Evolutionary conservation across 306 rosid genomes (phyloP), one percentile per base, ranked within the genome.

Genomic region (Vicia sativa): DNA sequence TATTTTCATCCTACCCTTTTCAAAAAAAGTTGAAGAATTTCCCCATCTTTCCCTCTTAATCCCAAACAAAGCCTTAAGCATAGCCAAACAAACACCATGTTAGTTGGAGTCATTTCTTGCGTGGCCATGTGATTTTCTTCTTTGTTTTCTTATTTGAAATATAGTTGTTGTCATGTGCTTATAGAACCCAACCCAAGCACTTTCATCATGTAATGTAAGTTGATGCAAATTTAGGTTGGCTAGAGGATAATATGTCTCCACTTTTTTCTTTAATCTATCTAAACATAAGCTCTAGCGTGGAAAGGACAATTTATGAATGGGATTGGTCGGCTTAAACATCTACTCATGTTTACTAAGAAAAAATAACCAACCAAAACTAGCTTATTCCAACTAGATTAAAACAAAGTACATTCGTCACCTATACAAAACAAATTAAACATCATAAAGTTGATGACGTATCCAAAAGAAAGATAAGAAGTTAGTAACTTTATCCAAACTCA

Each of bases 111-210:
- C 76, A 69, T 26, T 65, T 57, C 57, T 64, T 14, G 46, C 64
- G 77, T 58, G 79, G 59, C 74, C 78, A 74, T 66, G 78, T 74
- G 73, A 11, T 44, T 65, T 73, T 64, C 44, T 49, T 37, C 48
- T 42, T 6, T 55, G 50, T 26, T 49, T 68, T 35, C 16, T 6
- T 43, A 43, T 31, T 23, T 42, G 31, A 35, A 44, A 28, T 54
- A 45, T 55, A 57, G 67, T 43, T 45, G 73, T 19, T 50, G 44
- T 68, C 74, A 81, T 68, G 77, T 77, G 81, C 25, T 63, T 73
- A 68, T 72, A 72, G 74, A 81, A 29, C 80, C 72, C 29, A 25
- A 73, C 80, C 68, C 29, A 25, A 73, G 31, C 39, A 25, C 39
- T 14, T 57, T 42, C 16, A 44, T 50, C 37, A 52, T 50, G 71